Evolutionary conservation across 1,284 basidiomycete species (phyloP), one percentile per base, ranked within the genome.

Genomic region (Wallemia mellicola): DNA sequence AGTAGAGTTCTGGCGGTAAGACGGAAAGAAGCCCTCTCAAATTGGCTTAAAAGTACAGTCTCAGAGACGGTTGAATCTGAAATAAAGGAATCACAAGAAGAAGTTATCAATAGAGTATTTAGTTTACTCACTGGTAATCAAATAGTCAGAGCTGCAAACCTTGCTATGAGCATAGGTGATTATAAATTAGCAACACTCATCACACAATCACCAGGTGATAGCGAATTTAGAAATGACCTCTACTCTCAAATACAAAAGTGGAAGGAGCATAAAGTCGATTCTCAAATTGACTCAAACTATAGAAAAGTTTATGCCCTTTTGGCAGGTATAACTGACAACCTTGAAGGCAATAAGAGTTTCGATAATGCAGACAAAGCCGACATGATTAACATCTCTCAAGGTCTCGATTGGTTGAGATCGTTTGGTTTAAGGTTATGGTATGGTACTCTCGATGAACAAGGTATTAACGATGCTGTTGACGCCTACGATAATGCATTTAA

Each of bases 361-460:
- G 81, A 64, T 70, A 73, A 61, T 71, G 75, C 61, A 28, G 81
- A 82, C 64, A 73, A 74, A 25, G 77, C 77, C 65, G 69, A 75
- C 1, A 80, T 85, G 60, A 70, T 87, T 24, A 73, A 78, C 59
- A 74, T 94, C n/a, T 75, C 81, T n/a, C 74, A 79, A 59, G 83
- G 79, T 0, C 71, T 96, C 59, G 91, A 94, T 69, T 98, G 94
- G 94, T 92, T 92, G 70, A 80, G 89, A 17, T 81, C 83, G 0
- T 85, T 98, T 65, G 94, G 88, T 1, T 71, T 95, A 57, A 81
- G 83, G 64, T 72, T 98, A 17, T 98, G 94, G 94, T 95, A 83
- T 69, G 81, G 79, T 1, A 76, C 81, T 59, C 74, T 79, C 0
- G 76, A 85, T 65, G 82, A 88, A 61, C 75, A 80, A 1, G 73